Base-by-base conservation (phyloP, 2,329 filamentous ascomycete species). In the Paracoccidioides brasiliensis region DNA sequence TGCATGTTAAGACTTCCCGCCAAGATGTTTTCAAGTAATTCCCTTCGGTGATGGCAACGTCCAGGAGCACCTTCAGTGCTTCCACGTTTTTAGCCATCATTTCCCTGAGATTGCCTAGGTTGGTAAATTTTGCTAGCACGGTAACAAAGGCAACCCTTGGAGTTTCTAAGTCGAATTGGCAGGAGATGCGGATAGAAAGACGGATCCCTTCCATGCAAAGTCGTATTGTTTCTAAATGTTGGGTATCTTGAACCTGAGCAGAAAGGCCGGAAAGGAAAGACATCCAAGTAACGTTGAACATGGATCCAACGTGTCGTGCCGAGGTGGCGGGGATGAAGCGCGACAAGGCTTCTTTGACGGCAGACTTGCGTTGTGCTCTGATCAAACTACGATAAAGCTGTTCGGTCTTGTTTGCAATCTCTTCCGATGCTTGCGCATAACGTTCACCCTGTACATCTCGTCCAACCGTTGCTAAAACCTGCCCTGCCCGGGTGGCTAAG, bases 261-360 rank as follows among this genome's bases (percentile, higher is more conserved):
- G 91, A 96, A 32, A 98, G 79, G 0, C 90, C 90, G 4, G 91
- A 97, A 65, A 98, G 86, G 70, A 96, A 94, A 8, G 91, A 95
- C 91, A 97, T 98, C 93, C 93, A 98, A 0, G 90, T 94, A 30
- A 95, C 90, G 64, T 95, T 90, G 66, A 98, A 97, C 93, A 98
- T 98, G 0, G 93, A 90, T 0, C 93, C 93, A 52, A 96, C 87
- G 69, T 98, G 93, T 64, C 89, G 91, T 68, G 89, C 90, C 0
- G 90, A 97, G 1, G 89, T 93, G 3, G 93, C 93, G 0, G 89
- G 87, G 55, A 98, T 94, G 70, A 93, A 98, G 56, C 76, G 83
- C 72, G 77, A 84, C 64, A 70, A 72, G n/a, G 74, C 83, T 73
- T 67, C 80, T 68, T 86, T 85, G 44, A 86, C 75, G 1, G 88